Base-by-base conservation (phyloP, 2,329 filamentous ascomycete genomes). In the Aspergillus quadrilineatus region DNA sequence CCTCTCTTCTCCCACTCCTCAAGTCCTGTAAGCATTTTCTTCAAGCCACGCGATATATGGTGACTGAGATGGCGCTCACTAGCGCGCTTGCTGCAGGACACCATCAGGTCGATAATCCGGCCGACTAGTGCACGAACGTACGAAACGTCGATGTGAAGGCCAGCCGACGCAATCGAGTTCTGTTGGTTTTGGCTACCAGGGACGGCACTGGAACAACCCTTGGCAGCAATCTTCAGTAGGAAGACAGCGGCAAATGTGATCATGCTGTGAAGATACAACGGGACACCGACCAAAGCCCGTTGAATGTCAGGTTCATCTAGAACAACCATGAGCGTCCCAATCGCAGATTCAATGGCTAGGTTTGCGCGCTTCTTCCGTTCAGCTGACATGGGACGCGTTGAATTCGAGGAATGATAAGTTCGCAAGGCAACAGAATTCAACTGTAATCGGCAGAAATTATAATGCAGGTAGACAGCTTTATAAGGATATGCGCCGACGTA, bases 391-490 rank as follows among this genome's bases (percentile, higher is more conserved):
- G 67, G 63, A 42, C 70, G 68, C 5, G 70, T 65, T 12, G 73
- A 71, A 9, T 65, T 67, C 12, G 70, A 70, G 17, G 71, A 73
- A 50, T 75, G 71, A 51, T 80, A 75, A 7, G 78, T 77, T 30
- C 79, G 75, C 26, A 82, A 65, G 30, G 78, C 79, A 28, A 80
- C 75, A 4, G 80, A 80, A 44, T 80, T 77, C 7, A 82, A 67
- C 46, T 81, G 78, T 15, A 82, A 67, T 47, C 79, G 75, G 46
- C 78, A 80, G 62, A 81, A 82, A 63, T 81, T 72, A 58, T 79
- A 80, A 61, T 82, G 78, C 57, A 82, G 69, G 29, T 72, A 71
- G 6, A 80, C 78, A 26, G 77, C 79, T 65, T 80, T 80, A 52
- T 77, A 75, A 17, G 80, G 80, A 62, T 81, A 82, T 50, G 74